Evolutionary conservation across 768 basidiomycete genomes (phyloP), one percentile per base, ranked within the genome.

Genomic region (Phanerochaete carnosa): DNA sequence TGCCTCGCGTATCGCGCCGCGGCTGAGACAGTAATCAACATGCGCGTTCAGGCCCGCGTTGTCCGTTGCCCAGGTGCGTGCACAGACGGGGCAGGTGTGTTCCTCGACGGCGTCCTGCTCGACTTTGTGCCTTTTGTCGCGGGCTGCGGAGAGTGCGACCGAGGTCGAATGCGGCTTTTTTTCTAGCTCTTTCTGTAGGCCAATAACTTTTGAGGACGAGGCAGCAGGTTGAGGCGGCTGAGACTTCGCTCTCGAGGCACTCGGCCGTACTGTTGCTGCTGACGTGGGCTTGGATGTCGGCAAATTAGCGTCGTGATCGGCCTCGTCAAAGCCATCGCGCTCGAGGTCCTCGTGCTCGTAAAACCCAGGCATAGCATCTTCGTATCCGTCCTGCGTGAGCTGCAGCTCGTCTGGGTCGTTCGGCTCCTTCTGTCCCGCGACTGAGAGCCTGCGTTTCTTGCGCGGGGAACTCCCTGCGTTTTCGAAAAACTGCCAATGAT

Each of bases 1-100:
- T 0, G 90, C 90, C 66, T 90, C 83, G 60, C 81, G 75, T 62
- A 96, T 94, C 2, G 85, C 89, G 25, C 81, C 83, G 60, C 85
- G 83, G 70, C 91, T 95, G 54, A 97, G 72, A 68, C 95, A 97
- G 67, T 87, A 90, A 72, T 97, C 94, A 46, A 97, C 80, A 67
- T 97, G 94, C n/a, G 83, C 78, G 69, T 97, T 96, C 33, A 97
- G 73, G 4, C 83, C 87, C 51, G 81, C 78, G 69, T 97, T 97
- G 70, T 93, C 86, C 1, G 81, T 84, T 61, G 80, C 75, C 57
- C 94, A 70, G 13, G 74, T 70, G 68, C 83, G 85, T 26, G 74
- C 69, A 66, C 92, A 95, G 25, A 95, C 77, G 3, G 95, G 94
- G 72, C 93, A 95, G 0, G 72, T 71, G 57, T 83, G 55, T 28